Base-by-base conservation (phyloP, 192 early-diverging fungal species). In the Bifiguratus adelaidae region DNA sequence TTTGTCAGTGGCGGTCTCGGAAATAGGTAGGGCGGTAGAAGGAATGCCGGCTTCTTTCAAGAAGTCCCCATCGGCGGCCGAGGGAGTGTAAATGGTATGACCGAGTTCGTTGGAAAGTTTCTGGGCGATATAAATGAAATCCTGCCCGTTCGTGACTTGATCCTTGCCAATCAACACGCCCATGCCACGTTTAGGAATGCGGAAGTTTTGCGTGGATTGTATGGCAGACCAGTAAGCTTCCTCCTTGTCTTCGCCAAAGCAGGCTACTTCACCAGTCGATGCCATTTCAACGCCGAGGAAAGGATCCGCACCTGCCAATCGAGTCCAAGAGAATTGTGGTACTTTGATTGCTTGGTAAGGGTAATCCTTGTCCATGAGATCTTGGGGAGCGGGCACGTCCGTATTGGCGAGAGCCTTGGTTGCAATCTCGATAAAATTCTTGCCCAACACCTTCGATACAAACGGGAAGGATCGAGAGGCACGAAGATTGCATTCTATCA, bases 221-320 rank as follows among this genome's bases (percentile, higher is more conserved):
- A 94, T 70, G 12, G 87, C 70, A 8, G 82, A 57, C 28, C 91
- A 68, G 70, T 83, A 94, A 3, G 92, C 91, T 54, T 95, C 88
- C 34, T 84, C 72, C 41, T 93, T 83, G 48, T 94, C 83, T 23
- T 71, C 69, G 19, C 95, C 95, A 55, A 98, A 98, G 69, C 92
- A 94, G 0, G 95, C 95, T 12, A 98, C 91, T 72, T 98, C 95
- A 44, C 95, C 95, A 2, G 95, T 98, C 11, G 88, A 91, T 18
- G 92, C 84, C 95, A 98, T 98, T 68, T 98, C 95, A 42, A 98
- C 95, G 45, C 91, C 91, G 27, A 98, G 73, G 70, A 93, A 82
- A 29, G 95, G 92, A 54, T 98, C 95, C 15, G 95, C 95, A 30
- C 95, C 92, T 3, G 76, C 82, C 25, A 98, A 70, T 29, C 95